Conservation (phyloP, 352 stramenopile species). For the Chrysophaeum taylorii region DNA sequence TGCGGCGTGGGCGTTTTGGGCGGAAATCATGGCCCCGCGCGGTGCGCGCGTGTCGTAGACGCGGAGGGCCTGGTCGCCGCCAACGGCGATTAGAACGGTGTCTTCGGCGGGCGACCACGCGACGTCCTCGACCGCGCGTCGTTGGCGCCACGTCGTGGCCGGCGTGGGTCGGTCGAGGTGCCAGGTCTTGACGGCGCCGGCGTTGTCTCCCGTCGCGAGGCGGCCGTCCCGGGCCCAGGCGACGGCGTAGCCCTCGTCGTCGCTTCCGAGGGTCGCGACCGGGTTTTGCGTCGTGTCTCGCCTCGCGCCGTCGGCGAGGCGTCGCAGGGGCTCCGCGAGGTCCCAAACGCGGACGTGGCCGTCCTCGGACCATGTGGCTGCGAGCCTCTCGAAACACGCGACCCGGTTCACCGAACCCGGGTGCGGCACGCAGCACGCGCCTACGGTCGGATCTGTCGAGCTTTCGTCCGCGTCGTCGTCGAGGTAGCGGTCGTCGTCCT, state of each 20-base stretch:
- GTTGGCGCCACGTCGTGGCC: neutral
- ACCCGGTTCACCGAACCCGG: slow-evolving; percentile 88
- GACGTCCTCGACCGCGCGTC: slow-evolving; percentile 81
- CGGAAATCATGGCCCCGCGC: too few relatives aligned
- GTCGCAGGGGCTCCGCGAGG: slow-evolving; percentile 70
- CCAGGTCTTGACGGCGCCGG: slow-evolving; percentile 91
- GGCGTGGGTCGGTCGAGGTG: slow-evolving; percentile 36
- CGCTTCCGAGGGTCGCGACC: slow-evolving; percentile 16
- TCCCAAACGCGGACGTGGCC: slow-evolving; percentile 92
- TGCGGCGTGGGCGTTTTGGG: slow-evolving; percentile 63
- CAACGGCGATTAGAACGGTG: slow-evolving; percentile 87
- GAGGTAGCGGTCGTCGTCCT: slow-evolving; percentile 63
- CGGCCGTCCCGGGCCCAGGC: slow-evolving; percentile 84
- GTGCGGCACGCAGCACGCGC: slow-evolving; percentile 87
- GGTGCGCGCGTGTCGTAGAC: slow-evolving; percentile 92
- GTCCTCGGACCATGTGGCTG: slow-evolving; percentile 89
- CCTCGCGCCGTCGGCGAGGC: slow-evolving; percentile 49
- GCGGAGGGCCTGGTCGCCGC: slow-evolving; percentile 62
- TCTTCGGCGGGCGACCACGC: slow-evolving; percentile 94
- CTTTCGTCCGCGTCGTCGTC: slow-evolving; percentile 51
- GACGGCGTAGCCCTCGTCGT: slow-evolving; percentile 91
- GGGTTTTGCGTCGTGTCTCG: slow-evolving; percentile 18
- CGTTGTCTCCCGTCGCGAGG: slow-evolving; percentile 89
- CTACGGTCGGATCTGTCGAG: slow-evolving; percentile 80
- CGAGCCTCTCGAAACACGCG: slow-evolving; percentile 87